These are phyloP conservation scores for Craterostigma plantagineum DNA, from an alignment of 257 asterid species.

Conservation along the genomic window DNA sequence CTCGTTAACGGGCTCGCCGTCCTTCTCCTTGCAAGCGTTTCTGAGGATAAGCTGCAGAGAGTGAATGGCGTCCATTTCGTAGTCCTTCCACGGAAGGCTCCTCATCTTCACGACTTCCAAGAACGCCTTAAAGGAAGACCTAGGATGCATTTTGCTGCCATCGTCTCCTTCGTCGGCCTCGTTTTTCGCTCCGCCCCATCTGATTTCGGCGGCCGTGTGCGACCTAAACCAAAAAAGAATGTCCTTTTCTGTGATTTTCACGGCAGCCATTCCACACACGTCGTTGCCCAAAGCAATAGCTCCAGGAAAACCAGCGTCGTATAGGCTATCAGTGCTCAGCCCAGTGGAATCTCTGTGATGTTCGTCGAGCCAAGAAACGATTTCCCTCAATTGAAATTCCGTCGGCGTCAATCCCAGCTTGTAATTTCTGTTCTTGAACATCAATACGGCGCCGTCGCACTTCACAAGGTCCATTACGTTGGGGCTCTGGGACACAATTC, in stretches of 20 bases:
- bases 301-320: slow-evolving; percentile 85
- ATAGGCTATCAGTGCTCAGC: slow-evolving; percentile 74
- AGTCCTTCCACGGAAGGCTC: slow-evolving; percentile 81
- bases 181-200: slow-evolving; percentile 97
- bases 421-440: slow-evolving; percentile 36
- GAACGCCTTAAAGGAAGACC: slow-evolving; percentile 83
- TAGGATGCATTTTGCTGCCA: slow-evolving; percentile 78
- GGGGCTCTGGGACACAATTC: slow-evolving; percentile 78
- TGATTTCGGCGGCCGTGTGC: slow-evolving; percentile 67
- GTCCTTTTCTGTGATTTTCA: slow-evolving; percentile 52
- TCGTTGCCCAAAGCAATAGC: slow-evolving; percentile 69
- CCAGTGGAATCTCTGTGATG: slow-evolving; percentile 83
- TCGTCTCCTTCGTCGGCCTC: too few relatives aligned
- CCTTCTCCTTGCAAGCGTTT: slow-evolving; percentile 47
- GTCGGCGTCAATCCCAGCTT: slow-evolving; percentile 51
- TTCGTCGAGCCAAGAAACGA: slow-evolving; percentile 73
- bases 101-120: slow-evolving; percentile 72
- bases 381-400: slow-evolving; percentile 51
- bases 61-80: slow-evolving; percentile 91
- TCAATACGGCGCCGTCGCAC: slow-evolving; percentile 62
- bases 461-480: slow-evolving; percentile 82
- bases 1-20: too few relatives aligned
- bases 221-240: slow-evolving; percentile 96
- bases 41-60: slow-evolving; percentile 90
- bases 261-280: slow-evolving; percentile 94